These are phyloP conservation scores for Penstemon barbatus DNA, from an alignment of 257 asterid genomes.

Conservation along the genomic window DNA sequence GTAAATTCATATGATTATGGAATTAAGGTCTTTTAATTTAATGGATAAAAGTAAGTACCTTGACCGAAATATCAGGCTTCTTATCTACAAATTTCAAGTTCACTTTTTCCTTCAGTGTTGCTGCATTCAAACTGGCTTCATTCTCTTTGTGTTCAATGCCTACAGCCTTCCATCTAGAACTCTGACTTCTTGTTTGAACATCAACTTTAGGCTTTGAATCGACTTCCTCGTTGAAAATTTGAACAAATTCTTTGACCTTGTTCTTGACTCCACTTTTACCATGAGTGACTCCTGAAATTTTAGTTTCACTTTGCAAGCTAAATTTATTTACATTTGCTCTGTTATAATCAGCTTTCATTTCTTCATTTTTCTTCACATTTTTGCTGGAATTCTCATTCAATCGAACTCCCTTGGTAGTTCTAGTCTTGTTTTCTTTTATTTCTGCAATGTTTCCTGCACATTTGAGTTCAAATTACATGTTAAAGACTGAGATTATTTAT, in stretches of 20 bases:
- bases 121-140: conserved; percentile 34
- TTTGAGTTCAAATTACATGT: neutral
- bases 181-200: conserved; percentile 35
- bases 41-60: conserved; percentile 39
- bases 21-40: neutral
- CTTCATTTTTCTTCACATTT: conserved; percentile 42
- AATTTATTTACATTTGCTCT: conserved; percentile 29
- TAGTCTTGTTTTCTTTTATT: conserved; percentile 33
- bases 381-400: conserved; percentile 24
- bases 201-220: conserved; percentile 38
- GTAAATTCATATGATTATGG: neutral
- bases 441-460: conserved; percentile 37
- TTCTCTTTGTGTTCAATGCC: conserved; percentile 34
- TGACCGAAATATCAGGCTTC: conserved; percentile 41
- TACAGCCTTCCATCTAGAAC: conserved; percentile 46
- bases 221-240: conserved; percentile 63
- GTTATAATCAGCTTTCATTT: conserved; percentile 23
- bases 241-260: conserved; percentile 75
- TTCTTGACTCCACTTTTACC: conserved; percentile 49
- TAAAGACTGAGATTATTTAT: neutral
- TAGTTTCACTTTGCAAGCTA: conserved; percentile 27
- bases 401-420: conserved; percentile 24
- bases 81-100: conserved; percentile 31
- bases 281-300: conserved; percentile 28
- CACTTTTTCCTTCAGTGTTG: conserved; percentile 36